Conservation (phyloP, 2,329 filamentous ascomycete genomes). For the Leptographium flavum region DNA sequence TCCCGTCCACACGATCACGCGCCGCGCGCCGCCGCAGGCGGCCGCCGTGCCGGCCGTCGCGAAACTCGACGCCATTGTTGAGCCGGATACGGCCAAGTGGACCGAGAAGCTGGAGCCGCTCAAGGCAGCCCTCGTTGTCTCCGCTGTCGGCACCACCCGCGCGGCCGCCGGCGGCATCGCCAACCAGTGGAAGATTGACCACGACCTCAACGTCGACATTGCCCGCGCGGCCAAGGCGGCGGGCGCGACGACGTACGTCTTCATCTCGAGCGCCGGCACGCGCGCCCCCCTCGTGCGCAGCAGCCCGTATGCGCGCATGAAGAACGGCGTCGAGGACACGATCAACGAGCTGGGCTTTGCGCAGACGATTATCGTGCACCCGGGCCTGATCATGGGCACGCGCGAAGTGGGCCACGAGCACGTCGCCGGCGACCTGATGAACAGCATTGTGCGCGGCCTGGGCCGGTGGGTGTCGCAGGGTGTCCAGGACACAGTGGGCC, state of each 20-base stretch:
- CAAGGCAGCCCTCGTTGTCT: conserved; percentile 46
- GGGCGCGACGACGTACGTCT: conserved; percentile 61
- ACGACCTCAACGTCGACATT: conserved; percentile 70
- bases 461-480: conserved; percentile 34
- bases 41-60: conserved; percentile 28
- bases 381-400: conserved; percentile 61
- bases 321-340: conserved; percentile 71
- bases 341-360: conserved; percentile 62
- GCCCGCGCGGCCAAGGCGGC: conserved; percentile 60
- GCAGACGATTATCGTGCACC: conserved; percentile 57
- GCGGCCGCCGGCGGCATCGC: conserved; percentile 60
- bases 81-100: conserved; percentile 59
- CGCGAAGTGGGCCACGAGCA: conserved; percentile 43
- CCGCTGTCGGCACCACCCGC: conserved; percentile 67
- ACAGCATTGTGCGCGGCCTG: conserved; percentile 38
- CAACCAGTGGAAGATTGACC: conserved; percentile 76
- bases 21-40: conserved; percentile 42
- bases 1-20: conserved; percentile 49
- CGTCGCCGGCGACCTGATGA: conserved; percentile 39
- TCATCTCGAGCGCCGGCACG: conserved; percentile 49
- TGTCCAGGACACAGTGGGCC: conserved; percentile 52
- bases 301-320: conserved; percentile 55
- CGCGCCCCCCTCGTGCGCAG: conserved; percentile 24
- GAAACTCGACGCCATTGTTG: conserved; percentile 47
- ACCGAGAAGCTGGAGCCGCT: conserved; percentile 40